Conservation (phyloP, 148 eudicot species). For the Chenopodium quinoa region DNA sequence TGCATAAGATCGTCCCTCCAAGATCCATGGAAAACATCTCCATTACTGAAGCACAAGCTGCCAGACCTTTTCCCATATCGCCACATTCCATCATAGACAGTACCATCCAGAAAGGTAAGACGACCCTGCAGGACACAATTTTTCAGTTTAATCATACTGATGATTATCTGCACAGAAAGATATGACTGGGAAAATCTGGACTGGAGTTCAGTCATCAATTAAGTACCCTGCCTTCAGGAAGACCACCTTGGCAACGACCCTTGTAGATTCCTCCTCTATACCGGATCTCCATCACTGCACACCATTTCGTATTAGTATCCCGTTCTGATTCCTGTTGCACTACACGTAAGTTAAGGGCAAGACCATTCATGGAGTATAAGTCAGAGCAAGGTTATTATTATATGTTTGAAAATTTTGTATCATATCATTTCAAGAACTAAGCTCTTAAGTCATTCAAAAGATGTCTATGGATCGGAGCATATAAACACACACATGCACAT, state of each 20-base stretch:
- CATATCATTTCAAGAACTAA: not conserved
- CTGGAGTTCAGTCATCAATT: not conserved
- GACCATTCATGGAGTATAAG: too few species aligned
- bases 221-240: conserved; percentile 95
- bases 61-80: conserved; percentile 90
- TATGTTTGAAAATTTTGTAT: too few species aligned
- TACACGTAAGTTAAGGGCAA: conserved; percentile 2
- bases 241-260: conserved; percentile 91
- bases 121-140: conserved; percentile 49
- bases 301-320: conserved; percentile 72
- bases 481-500: not conserved
- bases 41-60: conserved; percentile 77
- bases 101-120: conserved; percentile 69
- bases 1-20: conserved; percentile 99
- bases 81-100: conserved; percentile 93
- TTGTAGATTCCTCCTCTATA: conserved; percentile 81
- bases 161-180: not conserved
- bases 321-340: conserved; percentile 74
- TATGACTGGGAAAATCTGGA: not conserved
- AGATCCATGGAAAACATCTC: conserved; percentile 88
- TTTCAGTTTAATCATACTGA: not conserved
- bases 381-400: too few species aligned
- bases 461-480: not conserved
- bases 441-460: not conserved
- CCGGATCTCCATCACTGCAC: conserved; percentile 65